Percentiles rank a stretch among this genome's conserved stretches.
phyloP scores from a whole-genome alignment of 345 rosid species.

The Moringa oleifera region DNA sequence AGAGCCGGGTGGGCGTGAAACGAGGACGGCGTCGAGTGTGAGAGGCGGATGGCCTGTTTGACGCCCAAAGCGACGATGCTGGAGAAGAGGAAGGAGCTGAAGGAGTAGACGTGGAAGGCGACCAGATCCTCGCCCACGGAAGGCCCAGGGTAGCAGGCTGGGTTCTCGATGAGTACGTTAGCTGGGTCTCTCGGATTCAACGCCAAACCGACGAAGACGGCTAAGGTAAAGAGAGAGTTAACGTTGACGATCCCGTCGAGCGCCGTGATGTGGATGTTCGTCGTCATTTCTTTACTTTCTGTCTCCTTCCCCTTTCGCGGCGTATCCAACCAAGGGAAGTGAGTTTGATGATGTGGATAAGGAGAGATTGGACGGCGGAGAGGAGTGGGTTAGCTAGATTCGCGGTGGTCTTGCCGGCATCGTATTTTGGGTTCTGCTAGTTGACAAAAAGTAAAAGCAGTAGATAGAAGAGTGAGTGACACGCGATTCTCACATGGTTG shows the following conservation, averaged over 20 bases:
- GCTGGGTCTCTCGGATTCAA: constrained; percentile 57
- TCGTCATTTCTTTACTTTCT: constrained; percentile 38
- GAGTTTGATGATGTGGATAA: background rate
- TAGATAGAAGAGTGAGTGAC: too few relatives aligned
- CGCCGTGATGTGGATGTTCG: constrained; percentile 83
- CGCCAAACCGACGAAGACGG: constrained; percentile 80
- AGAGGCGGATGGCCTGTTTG: constrained; percentile 72
- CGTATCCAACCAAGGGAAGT: too few relatives aligned
- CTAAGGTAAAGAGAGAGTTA: constrained; percentile 90
- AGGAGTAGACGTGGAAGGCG: constrained; percentile 84
- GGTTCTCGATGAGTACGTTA: constrained; percentile 36
- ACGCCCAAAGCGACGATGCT: constrained; percentile 72
- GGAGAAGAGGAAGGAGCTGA: constrained; percentile 75
- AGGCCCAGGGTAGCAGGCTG: constrained; percentile 39
- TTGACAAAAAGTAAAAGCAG: too few relatives aligned
- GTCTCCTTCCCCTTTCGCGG: too few relatives aligned
- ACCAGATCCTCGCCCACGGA: constrained; percentile 50
- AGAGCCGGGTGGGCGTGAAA: constrained; percentile 18
- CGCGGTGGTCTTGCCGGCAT: background rate
- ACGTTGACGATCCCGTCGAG: constrained; percentile 77
- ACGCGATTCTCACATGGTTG: too few relatives aligned
- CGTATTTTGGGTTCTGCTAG: too few relatives aligned
- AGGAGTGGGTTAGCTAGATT: background rate
- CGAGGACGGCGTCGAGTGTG: constrained; percentile 19
- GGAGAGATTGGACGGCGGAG: background rate